phyloP scores from a whole-genome alignment of 257 asterid species.

The Nicotiana undulata region DNA sequence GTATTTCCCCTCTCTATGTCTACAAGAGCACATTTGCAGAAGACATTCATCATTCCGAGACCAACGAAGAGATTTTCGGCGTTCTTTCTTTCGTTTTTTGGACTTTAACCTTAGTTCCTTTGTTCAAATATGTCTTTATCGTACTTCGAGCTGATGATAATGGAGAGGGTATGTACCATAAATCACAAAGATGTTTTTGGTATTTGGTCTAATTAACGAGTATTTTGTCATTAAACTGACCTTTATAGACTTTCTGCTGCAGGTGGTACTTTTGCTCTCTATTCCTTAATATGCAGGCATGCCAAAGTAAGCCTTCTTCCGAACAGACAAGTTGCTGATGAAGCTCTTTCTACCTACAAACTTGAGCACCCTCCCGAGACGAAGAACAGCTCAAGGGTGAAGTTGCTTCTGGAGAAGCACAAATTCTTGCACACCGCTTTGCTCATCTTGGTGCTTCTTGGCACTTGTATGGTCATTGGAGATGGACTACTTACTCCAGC shows the following conservation, averaged over 20 bases:
- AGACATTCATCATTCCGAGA: conserved; percentile 89
- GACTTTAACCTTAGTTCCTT: conserved; percentile 88
- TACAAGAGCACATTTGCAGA: conserved; percentile 96
- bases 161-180: conserved; percentile 72
- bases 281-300: conserved; percentile 90
- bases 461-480: conserved; percentile 99
- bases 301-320: conserved; percentile 96
- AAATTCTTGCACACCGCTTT: conserved; percentile 75
- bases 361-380: conserved; percentile 64
- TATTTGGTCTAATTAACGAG: not conserved
- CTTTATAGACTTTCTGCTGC: conserved; percentile 23
- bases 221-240: not conserved
- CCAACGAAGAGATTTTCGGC: conserved; percentile 90
- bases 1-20: conserved; percentile 96
- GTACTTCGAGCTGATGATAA: conserved; percentile 96
- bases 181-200: not conserved
- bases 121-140: conserved; percentile 78
- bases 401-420: conserved; percentile 77
- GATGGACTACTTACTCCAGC: conserved; percentile 98
- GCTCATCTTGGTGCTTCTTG: conserved; percentile 72
- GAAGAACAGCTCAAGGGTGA: conserved; percentile 56
- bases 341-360: conserved; percentile 84
- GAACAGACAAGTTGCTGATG: conserved; percentile 78
- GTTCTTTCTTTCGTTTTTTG: conserved; percentile 91
- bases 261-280: conserved; percentile 98